Evolutionary conservation across 2,329 filamentous ascomycete genomes (phyloP), one percentile per base, ranked within the genome.

Genomic region (Stagonosporopsis rhizophila): DNA sequence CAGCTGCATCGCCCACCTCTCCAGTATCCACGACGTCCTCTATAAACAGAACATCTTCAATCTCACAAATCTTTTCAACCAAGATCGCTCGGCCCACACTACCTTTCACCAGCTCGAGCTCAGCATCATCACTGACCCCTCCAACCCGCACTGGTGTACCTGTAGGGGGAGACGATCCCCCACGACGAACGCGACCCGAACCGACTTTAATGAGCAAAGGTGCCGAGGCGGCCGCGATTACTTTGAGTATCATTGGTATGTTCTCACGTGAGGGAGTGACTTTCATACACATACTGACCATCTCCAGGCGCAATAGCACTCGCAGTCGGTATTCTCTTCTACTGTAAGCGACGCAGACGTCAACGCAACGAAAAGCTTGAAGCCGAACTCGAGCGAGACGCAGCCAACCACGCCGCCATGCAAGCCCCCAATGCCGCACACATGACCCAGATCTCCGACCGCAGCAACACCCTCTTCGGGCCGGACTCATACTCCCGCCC

Each of bases 221-320:
- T 22, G 71, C 67, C 9, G 67, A 70, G 57, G 66, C 66, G 17
- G 70, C 72, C 23, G 61, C 72, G n/a, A 70, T 73, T 14, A 69
- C 73, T 4, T 42, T 72, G 4, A 63, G 68, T 17, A 60, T 75
- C 19, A 58, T 75, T n/a, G 71, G 72, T 74, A 45, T 6, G 58
- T 63, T 34, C 25, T 1, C 6, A n/a, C 19, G 8, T 15, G 14
- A 20, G 15, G 2, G 2, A 22, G 12, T n/a, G 30, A 1, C 12
- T 14, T 4, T 12, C 3, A 27, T 22, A 8, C 44, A 61, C 30
- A 58, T 19, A 40, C 38, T 58, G 42, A 59, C 20, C 3, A 27
- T 7, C 14, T 12, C 14, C 45, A 74, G 73, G 72, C 23, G 67
- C 60, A 3, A 11, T 75, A 30, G 67, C 67, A 15, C 63, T 73